Base-by-base conservation (phyloP, 768 basidiomycete genomes). In the Cubamyces lactineus region DNA sequence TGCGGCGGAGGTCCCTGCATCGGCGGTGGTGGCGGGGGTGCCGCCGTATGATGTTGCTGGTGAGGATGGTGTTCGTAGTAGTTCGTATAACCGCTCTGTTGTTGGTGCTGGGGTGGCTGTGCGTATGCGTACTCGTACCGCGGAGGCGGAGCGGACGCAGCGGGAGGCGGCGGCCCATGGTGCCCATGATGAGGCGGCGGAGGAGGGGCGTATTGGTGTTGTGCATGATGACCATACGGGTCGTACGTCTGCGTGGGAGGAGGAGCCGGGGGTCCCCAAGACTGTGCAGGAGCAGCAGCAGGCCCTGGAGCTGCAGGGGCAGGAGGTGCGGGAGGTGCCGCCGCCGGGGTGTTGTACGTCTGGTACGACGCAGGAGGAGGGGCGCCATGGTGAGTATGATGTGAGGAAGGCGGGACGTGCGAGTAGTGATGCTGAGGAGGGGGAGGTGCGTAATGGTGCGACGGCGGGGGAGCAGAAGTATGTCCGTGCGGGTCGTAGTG, bases 151-250 rank as follows among this genome's bases (percentile, higher is more conserved):
- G 66, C 62, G 11, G 68, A 69, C 8, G 68, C 58, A 21, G 53
- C 40, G 12, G 61, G 58, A 3, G 65, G 67, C 23, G 67, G 66
- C 7, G 68, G 71, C 0, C 57, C 57, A 7, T 67, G 73, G 34
- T 66, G 70, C 9, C 65, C 64, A 38, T 67, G 66, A 17, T 62
- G 50, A 28, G 57, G 46, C 3, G 56, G 71, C 48, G 65, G 71
- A 46, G 69, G 71, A 16, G 61, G 56, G 21, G 62, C 63, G 38
- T 62, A 61, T 16, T 64, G 64, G 38, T 65, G 74, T 28, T 62
- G 62, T 46, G 74, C 71, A 43, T 74, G 74, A 7, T 73, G 73
- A 43, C 72, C 70, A 48, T 77, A 74, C 24, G 70, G 66, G 21
- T 71, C 70, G 60, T 68, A 66, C 34, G 60, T 49, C 43, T 57